A percentile compares a stretch with the other conserved stretches of the same genome.
Evolutionary conservation across 345 rosid genomes (phyloP).

Genomic region (Eutrema yunnanense): DNA sequence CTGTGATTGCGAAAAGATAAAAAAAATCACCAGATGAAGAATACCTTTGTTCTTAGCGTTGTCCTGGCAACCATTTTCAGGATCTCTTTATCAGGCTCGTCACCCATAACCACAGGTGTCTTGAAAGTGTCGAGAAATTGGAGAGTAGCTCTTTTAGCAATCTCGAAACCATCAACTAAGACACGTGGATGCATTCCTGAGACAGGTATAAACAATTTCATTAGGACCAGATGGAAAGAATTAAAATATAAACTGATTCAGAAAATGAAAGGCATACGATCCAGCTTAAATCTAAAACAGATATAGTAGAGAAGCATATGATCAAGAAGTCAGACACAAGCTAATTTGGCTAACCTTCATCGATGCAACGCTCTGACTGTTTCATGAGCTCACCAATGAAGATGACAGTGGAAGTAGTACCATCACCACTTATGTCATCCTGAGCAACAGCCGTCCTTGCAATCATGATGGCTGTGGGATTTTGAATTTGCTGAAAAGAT

Average conservation of each 20-base stretch:
- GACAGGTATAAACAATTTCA: not conserved
- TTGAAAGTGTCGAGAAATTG: slow-evolving; percentile 88
- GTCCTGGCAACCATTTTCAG: slow-evolving; percentile 97
- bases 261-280: not conserved
- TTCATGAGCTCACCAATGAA: slow-evolving; percentile 98
- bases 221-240: not conserved
- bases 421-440: slow-evolving; percentile 96
- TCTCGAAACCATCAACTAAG: slow-evolving; percentile 95
- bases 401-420: slow-evolving; percentile 91
- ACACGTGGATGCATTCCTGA: slow-evolving; percentile 99
- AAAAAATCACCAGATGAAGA: not conserved
- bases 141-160: slow-evolving; percentile 92
- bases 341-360: slow-evolving; percentile 53
- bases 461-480: slow-evolving; percentile 96
- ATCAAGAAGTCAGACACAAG: not conserved
- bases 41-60: slow-evolving; percentile 83
- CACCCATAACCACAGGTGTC: slow-evolving; percentile 92
- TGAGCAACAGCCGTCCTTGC: slow-evolving; percentile 99
- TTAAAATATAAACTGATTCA: not conserved
- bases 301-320: not conserved
- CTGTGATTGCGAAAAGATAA: slow-evolving; percentile 2
- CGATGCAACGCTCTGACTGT: slow-evolving; percentile 94
- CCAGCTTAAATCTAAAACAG: not conserved
- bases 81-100: slow-evolving; percentile 93
- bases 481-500: slow-evolving; percentile 88